Conservation (phyloP, 495 filamentous ascomycete species). For the Hyaloscypha finlandica region DNA sequence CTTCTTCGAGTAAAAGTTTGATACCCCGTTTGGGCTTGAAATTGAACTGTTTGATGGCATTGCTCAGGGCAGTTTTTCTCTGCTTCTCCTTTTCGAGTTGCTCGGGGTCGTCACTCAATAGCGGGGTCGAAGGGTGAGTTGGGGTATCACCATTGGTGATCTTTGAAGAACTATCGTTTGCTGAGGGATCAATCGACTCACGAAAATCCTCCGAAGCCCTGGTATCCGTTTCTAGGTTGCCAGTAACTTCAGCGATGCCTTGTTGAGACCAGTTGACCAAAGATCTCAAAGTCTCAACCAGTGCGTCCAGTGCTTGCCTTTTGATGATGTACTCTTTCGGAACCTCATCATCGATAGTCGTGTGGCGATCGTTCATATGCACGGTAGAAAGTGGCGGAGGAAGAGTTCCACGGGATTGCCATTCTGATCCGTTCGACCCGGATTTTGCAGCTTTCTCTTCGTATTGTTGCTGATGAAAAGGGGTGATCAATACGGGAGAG, state of each 20-base stretch:
- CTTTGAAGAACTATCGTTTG: constrained; percentile 47
- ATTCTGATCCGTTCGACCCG: constrained; percentile 60
- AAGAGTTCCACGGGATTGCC: constrained; percentile 80
- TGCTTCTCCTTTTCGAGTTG: constrained; percentile 93
- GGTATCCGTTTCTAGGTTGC: constrained; percentile 52
- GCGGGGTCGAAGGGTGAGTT: constrained; percentile 69
- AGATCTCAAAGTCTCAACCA: constrained; percentile 86
- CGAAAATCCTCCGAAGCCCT: constrained; percentile 75
- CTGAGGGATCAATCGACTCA: constrained; percentile 74
- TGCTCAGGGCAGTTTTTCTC: constrained; percentile 85
- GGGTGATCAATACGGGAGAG: constrained; percentile 69
- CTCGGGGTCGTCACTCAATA: constrained; percentile 84
- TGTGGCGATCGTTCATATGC: constrained; percentile 56
- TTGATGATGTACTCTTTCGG: constrained; percentile 88
- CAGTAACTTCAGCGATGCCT: constrained; percentile 61
- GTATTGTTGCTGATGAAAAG: constrained; percentile 79
- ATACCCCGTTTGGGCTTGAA: constrained; percentile 96
- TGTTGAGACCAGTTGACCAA: constrained; percentile 92
- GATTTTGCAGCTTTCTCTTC: constrained; percentile 72
- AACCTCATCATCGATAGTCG: constrained; percentile 65
- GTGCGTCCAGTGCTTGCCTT: constrained; percentile 79
- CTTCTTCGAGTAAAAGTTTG: constrained; percentile 76
- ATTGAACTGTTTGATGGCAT: constrained; percentile 91
- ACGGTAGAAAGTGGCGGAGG: constrained; percentile 84
- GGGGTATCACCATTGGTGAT: constrained; percentile 58